Percentiles rank a stretch among this genome's conserved stretches.
Evolutionary conservation across 495 filamentous ascomycete genomes (phyloP).

Genomic region (Daldinia bambusicola): DNA sequence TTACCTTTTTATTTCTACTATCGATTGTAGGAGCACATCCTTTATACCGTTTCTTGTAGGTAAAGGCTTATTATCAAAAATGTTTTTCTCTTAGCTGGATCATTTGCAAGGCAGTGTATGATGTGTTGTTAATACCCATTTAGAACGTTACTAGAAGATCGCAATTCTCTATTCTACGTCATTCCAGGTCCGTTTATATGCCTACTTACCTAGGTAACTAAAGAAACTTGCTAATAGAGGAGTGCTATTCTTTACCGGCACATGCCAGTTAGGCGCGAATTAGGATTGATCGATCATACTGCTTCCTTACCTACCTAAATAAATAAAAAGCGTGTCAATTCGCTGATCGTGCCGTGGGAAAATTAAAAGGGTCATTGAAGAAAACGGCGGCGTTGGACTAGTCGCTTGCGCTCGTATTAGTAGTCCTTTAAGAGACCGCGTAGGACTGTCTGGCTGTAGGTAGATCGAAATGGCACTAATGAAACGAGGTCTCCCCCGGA

Average conservation of each 20-base stretch:
- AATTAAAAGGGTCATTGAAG: slow-evolving; percentile 32
- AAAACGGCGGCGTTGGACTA: slow-evolving; percentile 38
- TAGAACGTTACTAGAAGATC: slow-evolving; percentile 25
- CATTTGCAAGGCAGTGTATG: slow-evolving; percentile 6
- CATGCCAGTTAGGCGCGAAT: slow-evolving; percentile 20
- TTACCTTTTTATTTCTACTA: not conserved
- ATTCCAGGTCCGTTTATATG: slow-evolving; percentile 20
- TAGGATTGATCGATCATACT: slow-evolving; percentile 11
- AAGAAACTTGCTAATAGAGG: slow-evolving; percentile 2
- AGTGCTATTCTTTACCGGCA: slow-evolving; percentile 11
- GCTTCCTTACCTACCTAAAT: too few relatives aligned
- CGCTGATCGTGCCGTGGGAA: slow-evolving; percentile 25
- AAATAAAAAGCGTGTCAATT: slow-evolving; percentile 14
- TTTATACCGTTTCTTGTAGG: not conserved
- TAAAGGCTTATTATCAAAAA: not conserved
- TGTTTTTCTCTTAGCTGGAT: too few relatives aligned
- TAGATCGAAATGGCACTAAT: slow-evolving; percentile 32
- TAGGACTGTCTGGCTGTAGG: slow-evolving; percentile 10
- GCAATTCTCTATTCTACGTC: slow-evolving; percentile 18
- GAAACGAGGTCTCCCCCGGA: slow-evolving; percentile 32
- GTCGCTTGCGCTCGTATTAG: slow-evolving; percentile 15
- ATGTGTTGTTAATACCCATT: slow-evolving; percentile 8
- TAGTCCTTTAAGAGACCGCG: slow-evolving; percentile 19
- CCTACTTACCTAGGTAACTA: too few relatives aligned
- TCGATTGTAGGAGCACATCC: not conserved